Conservation (phyloP, 2,329 filamentous ascomycete genomes). For the Fusarium mangiferae region DNA sequence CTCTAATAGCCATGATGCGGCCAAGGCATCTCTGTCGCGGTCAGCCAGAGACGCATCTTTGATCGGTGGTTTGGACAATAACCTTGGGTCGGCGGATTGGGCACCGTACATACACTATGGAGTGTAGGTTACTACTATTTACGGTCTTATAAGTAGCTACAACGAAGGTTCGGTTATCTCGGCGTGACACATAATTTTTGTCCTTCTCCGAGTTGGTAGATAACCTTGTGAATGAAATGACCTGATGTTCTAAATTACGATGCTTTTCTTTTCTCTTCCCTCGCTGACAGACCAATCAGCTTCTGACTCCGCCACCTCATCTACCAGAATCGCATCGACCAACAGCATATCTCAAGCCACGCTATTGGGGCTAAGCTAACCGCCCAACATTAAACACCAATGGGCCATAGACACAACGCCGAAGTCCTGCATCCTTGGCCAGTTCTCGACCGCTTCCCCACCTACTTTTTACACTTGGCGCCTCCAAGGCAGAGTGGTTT, state of each 20-base stretch:
- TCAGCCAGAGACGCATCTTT: not conserved
- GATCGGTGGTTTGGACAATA: accelerated
- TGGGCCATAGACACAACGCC: not conserved
- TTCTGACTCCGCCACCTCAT: not conserved
- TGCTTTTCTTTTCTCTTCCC: not conserved
- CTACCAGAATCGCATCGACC: not conserved
- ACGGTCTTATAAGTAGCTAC: no score
- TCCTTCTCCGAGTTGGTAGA: accelerated
- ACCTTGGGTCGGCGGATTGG: not conserved
- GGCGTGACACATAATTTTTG: no score
- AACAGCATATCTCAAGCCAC: not conserved
- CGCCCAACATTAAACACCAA: not conserved
- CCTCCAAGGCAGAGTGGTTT: not conserved
- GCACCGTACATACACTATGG: not conserved
- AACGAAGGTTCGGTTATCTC: no score
- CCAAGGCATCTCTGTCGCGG: not conserved
- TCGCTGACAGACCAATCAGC: not conserved
- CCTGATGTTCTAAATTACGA: accelerated
- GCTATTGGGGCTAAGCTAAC: not conserved
- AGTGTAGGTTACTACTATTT: not conserved
- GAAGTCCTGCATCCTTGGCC: not conserved
- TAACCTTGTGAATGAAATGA: no score
- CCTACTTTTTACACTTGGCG: not conserved
- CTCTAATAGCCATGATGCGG: not conserved
- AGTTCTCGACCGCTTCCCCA: not conserved